Conservation (phyloP, 2,329 filamentous ascomycete genomes). For the Verticillium tricorpus region DNA sequence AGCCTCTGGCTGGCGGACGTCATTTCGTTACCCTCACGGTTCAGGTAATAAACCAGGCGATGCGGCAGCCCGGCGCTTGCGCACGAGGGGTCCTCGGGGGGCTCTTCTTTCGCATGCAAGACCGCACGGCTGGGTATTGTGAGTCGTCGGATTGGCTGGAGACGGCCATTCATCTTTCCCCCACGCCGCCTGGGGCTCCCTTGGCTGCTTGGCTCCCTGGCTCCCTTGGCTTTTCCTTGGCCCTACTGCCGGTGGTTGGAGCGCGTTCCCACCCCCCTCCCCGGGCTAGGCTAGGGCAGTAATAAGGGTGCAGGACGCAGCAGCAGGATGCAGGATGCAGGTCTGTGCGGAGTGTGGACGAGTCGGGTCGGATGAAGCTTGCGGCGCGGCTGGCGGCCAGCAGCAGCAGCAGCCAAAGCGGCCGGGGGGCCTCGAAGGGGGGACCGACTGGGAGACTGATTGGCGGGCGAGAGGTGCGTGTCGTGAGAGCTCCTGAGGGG, state of each 20-base stretch:
- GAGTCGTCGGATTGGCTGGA: background rate
- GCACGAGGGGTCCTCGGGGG: background rate
- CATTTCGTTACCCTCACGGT: conserved; percentile 11
- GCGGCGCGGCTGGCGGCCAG: background rate
- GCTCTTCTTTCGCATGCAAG: background rate
- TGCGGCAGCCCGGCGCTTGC: background rate
- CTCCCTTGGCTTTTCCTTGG: background rate
- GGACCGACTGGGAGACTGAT: background rate
- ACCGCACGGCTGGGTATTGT: background rate
- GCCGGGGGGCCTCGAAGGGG: background rate
- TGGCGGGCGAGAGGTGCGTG: background rate
- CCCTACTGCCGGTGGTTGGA: background rate
- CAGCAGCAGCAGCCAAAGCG: background rate
- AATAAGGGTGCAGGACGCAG: background rate
- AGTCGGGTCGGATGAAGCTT: background rate
- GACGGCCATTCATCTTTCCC: background rate
- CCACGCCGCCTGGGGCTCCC: background rate
- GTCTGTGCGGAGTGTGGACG: background rate
- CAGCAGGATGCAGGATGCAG: background rate
- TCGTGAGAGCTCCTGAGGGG: background rate
- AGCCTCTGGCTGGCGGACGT: background rate
- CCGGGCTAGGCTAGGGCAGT: background rate
- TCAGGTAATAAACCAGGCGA: conserved; percentile 8
- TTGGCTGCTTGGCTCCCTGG: too few species aligned
- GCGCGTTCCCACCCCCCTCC: background rate